phyloP scores from a whole-genome alignment of 192 early-diverging fungal species.

The Coemansia sp. region DNA sequence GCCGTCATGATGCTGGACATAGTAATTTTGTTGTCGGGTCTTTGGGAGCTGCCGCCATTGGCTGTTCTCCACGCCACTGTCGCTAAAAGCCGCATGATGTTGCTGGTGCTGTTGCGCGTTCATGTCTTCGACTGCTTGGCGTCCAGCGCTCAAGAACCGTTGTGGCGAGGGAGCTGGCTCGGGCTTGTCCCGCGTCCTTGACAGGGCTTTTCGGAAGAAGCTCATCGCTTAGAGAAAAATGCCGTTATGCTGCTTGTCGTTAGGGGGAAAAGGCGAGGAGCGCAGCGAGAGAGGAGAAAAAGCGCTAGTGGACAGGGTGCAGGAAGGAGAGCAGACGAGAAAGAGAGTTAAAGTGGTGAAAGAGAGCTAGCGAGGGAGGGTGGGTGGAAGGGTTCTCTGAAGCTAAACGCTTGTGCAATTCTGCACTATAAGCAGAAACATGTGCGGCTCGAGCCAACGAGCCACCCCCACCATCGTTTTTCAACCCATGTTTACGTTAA shows the following conservation, averaged over 20 bases:
- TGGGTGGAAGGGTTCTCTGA: background rate
- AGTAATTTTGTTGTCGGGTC: constrained; percentile 7
- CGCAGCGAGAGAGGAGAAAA: background rate
- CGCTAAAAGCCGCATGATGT: background rate
- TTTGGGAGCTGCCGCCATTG: constrained; percentile 8
- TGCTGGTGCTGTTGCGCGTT: constrained; percentile 6
- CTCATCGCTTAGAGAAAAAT: constrained; percentile 18
- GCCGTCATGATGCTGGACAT: constrained; percentile 11
- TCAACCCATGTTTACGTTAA: background rate
- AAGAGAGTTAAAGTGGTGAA: background rate
- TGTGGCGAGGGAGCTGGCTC: constrained; percentile 18
- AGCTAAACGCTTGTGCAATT: background rate
- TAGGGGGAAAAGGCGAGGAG: background rate
- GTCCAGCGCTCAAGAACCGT: constrained; percentile 33
- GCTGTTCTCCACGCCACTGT: background rate
- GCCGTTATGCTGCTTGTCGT: background rate
- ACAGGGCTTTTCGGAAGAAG: constrained; percentile 34
- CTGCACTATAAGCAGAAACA: background rate
- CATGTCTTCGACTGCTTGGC: constrained; percentile 13
- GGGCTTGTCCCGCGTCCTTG: constrained; percentile 18
- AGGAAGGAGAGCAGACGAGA: background rate
- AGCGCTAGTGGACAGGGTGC: background rate
- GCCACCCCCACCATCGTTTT: background rate
- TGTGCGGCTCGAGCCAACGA: constrained; percentile 6
- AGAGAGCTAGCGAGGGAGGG: background rate